Base-by-base conservation (phyloP, 2,329 filamentous ascomycete genomes). In the Penicillium polonicum region DNA sequence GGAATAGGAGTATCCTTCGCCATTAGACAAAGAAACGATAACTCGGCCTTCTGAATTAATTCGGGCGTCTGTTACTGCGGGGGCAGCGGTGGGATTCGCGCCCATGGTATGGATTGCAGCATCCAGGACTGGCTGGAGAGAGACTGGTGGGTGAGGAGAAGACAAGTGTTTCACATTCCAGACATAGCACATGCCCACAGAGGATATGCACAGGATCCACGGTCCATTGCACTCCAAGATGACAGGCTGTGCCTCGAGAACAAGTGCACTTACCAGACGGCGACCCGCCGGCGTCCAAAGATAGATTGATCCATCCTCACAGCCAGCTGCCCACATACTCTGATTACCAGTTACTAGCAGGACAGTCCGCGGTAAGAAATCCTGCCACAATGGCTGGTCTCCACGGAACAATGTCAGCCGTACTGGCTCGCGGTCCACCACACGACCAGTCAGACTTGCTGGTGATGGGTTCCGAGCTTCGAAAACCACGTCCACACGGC, bases 201-300 rank as follows among this genome's bases (percentile, higher is more conserved):
- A 89, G 4, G 91, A 93, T 62, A 99, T 89, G 70, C 90, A 93
- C 50, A 99, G 81, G 5, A 99, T 79, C 90, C 91, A 97, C 78
- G 89, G 89, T 12, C 90, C 90, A 55, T 92, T 86, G 68, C 89
- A 93, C 72, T 97, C 94, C 27, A 99, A 82, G 56, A 99, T 94
- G 33, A 97, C 92, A 0, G 94, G 91, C 68, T 97, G 92, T 2
- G 93, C 88, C 76, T 99, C 94, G 17, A 97, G 79, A 6, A 97
- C 84, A 63, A 97, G 82, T 5, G 92, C 87, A 68, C 91, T 96
- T 55, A 96, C 80, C 23, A 96, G 80, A 52, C 95, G 85, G 60
- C 95, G 86, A 13, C 94, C 94, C 15, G 92, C 91, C 2, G 93
- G 91, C 1, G 92, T 93, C 92, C 94, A 99, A 9, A 91, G 84